Percentiles rank a stretch among this genome's conserved stretches.
phyloP scores from a whole-genome alignment of 2,329 filamentous ascomycete genomes.

The Pyrenophora seminiperda region DNA sequence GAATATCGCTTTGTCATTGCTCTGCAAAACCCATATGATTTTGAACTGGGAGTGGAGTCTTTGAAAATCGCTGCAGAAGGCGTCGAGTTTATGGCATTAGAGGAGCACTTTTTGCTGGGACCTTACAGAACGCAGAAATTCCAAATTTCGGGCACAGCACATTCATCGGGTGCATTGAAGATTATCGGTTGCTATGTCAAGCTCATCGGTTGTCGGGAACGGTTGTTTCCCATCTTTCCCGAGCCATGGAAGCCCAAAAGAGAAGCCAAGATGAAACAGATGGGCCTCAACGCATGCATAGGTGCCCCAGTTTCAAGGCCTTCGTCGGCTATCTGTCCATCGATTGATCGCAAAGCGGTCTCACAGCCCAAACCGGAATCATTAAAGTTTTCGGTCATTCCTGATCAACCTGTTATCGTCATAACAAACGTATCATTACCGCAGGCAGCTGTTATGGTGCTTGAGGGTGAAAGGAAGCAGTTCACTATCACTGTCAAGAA shows the following conservation, averaged over 20 bases:
- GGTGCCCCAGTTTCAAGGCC: conserved; percentile 57
- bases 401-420: conserved; percentile 75
- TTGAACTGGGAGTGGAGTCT: conserved; percentile 87
- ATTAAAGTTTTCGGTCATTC: conserved; percentile 74
- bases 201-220: conserved; percentile 79
- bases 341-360: conserved; percentile 25
- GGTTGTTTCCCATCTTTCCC: conserved; percentile 81
- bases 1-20: conserved; percentile 77
- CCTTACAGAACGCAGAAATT: conserved; percentile 84
- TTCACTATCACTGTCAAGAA: conserved; percentile 86
- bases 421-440: conserved; percentile 78
- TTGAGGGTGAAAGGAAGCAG: conserved; percentile 81
- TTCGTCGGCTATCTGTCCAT: conserved; percentile 36
- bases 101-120: conserved; percentile 71
- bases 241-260: conserved; percentile 74
- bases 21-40: conserved; percentile 91
- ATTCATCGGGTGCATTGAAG: conserved; percentile 68
- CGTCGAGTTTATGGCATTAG: conserved; percentile 69
- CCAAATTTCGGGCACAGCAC: conserved; percentile 71
- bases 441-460: conserved; percentile 86
- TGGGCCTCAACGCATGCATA: conserved; percentile 60
- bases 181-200: conserved; percentile 80
- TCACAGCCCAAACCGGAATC: conserved; percentile 45
- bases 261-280: conserved; percentile 76
- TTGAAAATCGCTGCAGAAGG: conserved; percentile 77